A percentile compares a stretch with the other conserved stretches of the same genome.
Evolutionary conservation across 371 early-diverging fungal genomes (phyloP).

Genomic region (Basidiobolus heterosporus): DNA sequence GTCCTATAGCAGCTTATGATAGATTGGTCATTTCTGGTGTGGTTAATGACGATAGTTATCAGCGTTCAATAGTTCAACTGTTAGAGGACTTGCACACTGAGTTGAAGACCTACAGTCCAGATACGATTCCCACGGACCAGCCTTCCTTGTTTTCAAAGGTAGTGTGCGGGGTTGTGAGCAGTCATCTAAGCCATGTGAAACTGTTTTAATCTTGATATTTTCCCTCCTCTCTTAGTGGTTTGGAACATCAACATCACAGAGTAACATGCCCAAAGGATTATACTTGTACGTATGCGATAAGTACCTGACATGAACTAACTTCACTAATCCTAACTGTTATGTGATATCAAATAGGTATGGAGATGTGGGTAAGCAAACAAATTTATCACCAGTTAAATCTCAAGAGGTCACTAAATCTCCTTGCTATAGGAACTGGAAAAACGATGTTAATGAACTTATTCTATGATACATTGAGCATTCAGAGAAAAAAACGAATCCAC

Average conservation of each 20-base stretch:
- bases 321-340: background rate
- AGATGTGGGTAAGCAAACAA: conserved; percentile 28
- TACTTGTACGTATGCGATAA: conserved; percentile 24
- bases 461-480: conserved; percentile 49
- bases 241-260: background rate
- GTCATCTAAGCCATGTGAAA: background rate
- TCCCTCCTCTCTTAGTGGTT: background rate
- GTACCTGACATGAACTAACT: background rate
- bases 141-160: conserved; percentile 3
- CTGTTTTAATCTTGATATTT: background rate
- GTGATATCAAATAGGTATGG: conserved; percentile 24
- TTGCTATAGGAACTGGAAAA: conserved; percentile 57
- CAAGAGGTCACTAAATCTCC: background rate
- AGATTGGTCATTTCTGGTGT: conserved; percentile 8
- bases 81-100: conserved; percentile 9
- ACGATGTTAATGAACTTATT: conserved; percentile 95
- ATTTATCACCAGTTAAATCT: background rate
- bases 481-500: conserved; percentile 71
- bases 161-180: background rate
- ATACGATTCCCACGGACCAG: background rate
- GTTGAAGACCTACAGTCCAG: conserved; percentile 3
- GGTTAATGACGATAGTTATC: conserved; percentile 8
- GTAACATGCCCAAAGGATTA: conserved; percentile 30
- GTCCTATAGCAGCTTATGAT: conserved; percentile 9
- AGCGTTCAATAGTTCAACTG: conserved; percentile 5